Percentiles rank a stretch among this genome's conserved stretches.
Evolutionary conservation across 2,329 filamentous ascomycete species (phyloP).

Genomic region (Aureobasidium sp.): DNA sequence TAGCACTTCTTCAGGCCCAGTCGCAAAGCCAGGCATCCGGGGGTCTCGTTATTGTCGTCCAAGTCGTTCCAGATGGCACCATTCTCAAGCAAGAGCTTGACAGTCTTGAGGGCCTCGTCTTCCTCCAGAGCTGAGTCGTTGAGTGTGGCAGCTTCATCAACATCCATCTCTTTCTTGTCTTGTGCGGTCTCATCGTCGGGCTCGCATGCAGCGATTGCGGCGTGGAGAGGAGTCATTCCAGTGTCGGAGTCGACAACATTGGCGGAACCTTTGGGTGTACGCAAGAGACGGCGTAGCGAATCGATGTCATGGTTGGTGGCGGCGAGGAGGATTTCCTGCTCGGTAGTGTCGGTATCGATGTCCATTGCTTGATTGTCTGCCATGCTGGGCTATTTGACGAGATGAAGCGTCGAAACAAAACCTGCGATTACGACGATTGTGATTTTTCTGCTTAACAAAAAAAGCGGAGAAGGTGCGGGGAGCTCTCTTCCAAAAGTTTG

Average conservation of each 20-base stretch:
- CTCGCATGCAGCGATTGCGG: constrained; percentile 65
- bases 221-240: constrained; percentile 81
- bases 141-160: constrained; percentile 28
- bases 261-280: constrained; percentile 46
- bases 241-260: constrained; percentile 79
- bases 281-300: constrained; percentile 62
- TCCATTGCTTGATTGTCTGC: constrained; percentile 18
- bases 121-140: constrained; percentile 34
- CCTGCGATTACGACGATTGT: background rate
- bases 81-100: constrained; percentile 72
- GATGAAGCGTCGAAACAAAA: background rate
- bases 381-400: background rate
- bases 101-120: constrained; percentile 57
- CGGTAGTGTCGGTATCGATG: constrained; percentile 38
- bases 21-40: constrained; percentile 72
- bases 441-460: background rate
- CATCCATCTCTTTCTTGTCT: constrained; percentile 23
- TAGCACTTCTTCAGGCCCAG: constrained; percentile 68
- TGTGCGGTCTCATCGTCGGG: constrained; percentile 32
- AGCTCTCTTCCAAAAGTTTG: background rate
- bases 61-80: constrained; percentile 98
- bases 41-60: constrained; percentile 78
- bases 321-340: constrained; percentile 58
- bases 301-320: constrained; percentile 61
- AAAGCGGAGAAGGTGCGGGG: background rate